Percentiles rank a stretch among this genome's conserved stretches.
phyloP scores from a whole-genome alignment of 306 rosid genomes.

The Pyrus pyrifolia region DNA sequence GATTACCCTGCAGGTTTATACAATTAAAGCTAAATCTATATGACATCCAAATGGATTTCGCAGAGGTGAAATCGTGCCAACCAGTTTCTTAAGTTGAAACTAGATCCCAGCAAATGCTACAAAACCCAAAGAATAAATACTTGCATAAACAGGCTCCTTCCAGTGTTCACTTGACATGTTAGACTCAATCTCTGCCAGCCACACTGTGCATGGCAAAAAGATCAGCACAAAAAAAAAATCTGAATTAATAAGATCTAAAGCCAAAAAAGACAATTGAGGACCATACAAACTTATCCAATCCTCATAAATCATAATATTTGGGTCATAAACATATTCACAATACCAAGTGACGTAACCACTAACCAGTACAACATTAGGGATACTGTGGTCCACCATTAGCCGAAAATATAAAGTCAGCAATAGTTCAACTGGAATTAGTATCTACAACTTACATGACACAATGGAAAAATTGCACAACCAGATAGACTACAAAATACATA shows the following conservation, averaged over 20 bases:
- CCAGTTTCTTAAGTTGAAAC: conserved; percentile 15
- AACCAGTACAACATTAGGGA: background rate
- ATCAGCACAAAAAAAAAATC: conserved; percentile 9
- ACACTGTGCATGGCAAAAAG: conserved; percentile 10
- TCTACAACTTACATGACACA: background rate
- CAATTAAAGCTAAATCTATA: conserved; percentile 17
- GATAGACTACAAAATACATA: background rate
- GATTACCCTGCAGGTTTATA: conserved; percentile 20
- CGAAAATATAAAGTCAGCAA: background rate
- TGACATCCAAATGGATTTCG: conserved; percentile 9
- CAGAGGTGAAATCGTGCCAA: background rate
- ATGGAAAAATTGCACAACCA: background rate
- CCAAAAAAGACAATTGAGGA: background rate
- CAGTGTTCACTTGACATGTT: conserved; percentile 4
- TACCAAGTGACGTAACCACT: background rate
- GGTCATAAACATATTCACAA: background rate
- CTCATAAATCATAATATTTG: background rate
- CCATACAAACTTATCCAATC: conserved; percentile 2
- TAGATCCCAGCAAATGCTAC: conserved; percentile 5
- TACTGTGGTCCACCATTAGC: background rate
- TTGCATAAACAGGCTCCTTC: background rate
- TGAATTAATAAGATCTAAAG: conserved; percentile 1
- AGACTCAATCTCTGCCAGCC: background rate
- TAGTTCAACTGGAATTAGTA: background rate
- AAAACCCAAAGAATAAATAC: background rate